Evolutionary conservation across 192 early-diverging fungal species (phyloP).

Genomic region (Pilobolus umbonatus): DNA sequence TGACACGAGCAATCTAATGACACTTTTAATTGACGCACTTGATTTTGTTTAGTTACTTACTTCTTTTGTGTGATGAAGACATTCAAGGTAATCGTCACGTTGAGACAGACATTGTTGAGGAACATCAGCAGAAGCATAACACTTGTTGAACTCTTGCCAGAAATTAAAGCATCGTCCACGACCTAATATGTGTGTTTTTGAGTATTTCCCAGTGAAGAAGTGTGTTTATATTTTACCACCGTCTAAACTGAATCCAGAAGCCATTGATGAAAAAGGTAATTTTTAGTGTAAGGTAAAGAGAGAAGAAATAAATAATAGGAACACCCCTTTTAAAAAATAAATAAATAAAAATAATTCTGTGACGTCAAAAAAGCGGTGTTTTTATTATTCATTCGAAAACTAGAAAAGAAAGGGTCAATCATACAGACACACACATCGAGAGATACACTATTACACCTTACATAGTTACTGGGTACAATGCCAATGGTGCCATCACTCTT

Average conservation of each 20-base stretch:
- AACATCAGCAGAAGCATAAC: slow-evolving; percentile 77
- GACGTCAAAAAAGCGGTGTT: no score
- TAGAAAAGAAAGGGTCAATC: no score
- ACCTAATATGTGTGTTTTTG: slow-evolving; percentile 30
- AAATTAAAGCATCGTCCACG: slow-evolving; percentile 91
- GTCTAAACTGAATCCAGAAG: slow-evolving; percentile 26
- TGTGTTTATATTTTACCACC: slow-evolving; percentile 33
- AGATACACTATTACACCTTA: no score
- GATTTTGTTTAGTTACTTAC: slow-evolving; percentile 33
- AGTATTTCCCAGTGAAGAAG: not conserved
- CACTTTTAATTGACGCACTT: not conserved
- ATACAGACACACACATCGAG: no score
- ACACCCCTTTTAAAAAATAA: no score
- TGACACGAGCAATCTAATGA: slow-evolving; percentile 47
- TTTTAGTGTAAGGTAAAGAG: not conserved
- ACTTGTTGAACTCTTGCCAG: slow-evolving; percentile 96
- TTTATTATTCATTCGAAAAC: no score
- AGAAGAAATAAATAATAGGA: not conserved
- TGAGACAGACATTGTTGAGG: slow-evolving; percentile 72
- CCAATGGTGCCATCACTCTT: slow-evolving; percentile 75
- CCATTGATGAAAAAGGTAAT: slow-evolving; percentile 1
- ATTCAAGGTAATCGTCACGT: slow-evolving; percentile 94
- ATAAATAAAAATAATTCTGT: no score
- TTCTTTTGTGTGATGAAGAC: slow-evolving; percentile 95
- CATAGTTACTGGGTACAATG: slow-evolving; percentile 89